Evolutionary conservation across 768 basidiomycete genomes (phyloP).

Genomic region (Agrocybe praecox): DNA sequence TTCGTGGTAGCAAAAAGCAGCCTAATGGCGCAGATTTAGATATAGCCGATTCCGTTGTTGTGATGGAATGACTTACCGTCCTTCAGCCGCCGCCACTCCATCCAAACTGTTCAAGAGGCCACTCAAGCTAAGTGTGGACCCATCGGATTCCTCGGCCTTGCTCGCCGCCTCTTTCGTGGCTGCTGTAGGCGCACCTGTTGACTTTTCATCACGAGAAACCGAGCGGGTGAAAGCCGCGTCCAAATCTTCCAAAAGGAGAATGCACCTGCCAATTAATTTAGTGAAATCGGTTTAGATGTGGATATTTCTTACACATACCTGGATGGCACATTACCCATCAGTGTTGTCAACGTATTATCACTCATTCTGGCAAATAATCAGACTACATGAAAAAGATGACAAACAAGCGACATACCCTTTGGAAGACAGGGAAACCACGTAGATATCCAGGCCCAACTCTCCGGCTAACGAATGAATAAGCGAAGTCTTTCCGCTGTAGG

Average conservation of each 20-base stretch:
- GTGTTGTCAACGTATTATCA: slow-evolving; percentile 82
- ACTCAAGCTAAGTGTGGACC: slow-evolving; percentile 83
- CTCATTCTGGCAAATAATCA: slow-evolving; percentile 64
- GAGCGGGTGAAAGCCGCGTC: slow-evolving; percentile 91
- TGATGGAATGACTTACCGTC: slow-evolving; percentile 58
- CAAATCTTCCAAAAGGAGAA: slow-evolving; percentile 91
- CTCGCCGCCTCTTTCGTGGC: slow-evolving; percentile 40
- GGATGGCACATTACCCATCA: slow-evolving; percentile 88
- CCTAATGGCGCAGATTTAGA: slow-evolving; percentile 35
- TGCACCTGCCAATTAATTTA: slow-evolving; percentile 56
- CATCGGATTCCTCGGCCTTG: slow-evolving; percentile 58
- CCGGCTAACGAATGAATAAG: slow-evolving; percentile 85
- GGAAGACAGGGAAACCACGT: slow-evolving; percentile 85
- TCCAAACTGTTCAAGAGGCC: slow-evolving; percentile 86
- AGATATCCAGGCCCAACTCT: slow-evolving; percentile 87
- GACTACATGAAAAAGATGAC: slow-evolving; percentile 1
- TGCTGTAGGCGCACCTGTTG: slow-evolving; percentile 72
- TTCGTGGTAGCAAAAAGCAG: slow-evolving; percentile 92
- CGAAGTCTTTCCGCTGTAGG: slow-evolving; percentile 79
- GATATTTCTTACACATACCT: slow-evolving; percentile 45
- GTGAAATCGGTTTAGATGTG: background rate
- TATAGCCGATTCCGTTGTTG: background rate
- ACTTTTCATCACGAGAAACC: slow-evolving; percentile 78
- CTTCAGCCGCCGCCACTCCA: slow-evolving; percentile 84
- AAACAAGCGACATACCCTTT: slow-evolving; percentile 64